These are phyloP conservation scores for Penicillium psychrosexuale DNA, from an alignment of 2,329 filamentous ascomycete species.

Conservation along the genomic window DNA sequence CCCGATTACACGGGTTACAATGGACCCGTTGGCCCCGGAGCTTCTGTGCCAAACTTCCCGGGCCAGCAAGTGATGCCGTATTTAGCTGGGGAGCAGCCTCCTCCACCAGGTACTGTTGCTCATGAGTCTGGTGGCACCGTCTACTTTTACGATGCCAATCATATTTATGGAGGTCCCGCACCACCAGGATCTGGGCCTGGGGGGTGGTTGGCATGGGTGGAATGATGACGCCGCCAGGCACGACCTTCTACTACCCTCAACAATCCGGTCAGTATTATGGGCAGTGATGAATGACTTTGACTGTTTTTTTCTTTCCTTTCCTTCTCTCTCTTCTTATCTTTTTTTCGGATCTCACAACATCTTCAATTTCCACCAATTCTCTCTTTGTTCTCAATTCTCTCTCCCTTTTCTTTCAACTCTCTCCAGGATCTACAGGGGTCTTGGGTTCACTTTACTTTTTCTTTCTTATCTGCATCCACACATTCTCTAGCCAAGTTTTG, in stretches of 20 bases:
- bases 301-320: slow-evolving; percentile 8
- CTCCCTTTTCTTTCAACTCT: slow-evolving; percentile 4
- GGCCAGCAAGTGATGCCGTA: slow-evolving; percentile 48
- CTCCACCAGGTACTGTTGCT: slow-evolving; percentile 60
- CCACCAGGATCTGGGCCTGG: slow-evolving; percentile 47
- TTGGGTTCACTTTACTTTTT: slow-evolving; percentile 3
- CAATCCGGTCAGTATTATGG: slow-evolving; percentile 62
- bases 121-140: slow-evolving; percentile 96
- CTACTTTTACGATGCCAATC: slow-evolving; percentile 85
- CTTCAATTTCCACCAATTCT: not conserved
- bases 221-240: slow-evolving; percentile 67
- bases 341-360: not conserved
- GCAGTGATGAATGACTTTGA: slow-evolving; percentile 18
- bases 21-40: slow-evolving; percentile 46
- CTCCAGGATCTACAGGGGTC: slow-evolving; percentile 15
- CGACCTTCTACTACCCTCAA: slow-evolving; percentile 54
- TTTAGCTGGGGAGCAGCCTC: slow-evolving; percentile 36
- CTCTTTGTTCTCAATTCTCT: slow-evolving; percentile 12
- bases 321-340: slow-evolving; percentile 1
- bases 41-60: slow-evolving; percentile 55
- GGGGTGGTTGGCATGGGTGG: slow-evolving; percentile 68
- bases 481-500: slow-evolving; percentile 9
- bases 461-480: not conserved
- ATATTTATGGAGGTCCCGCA: slow-evolving; percentile 47
- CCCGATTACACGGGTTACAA: slow-evolving; percentile 44